Conservation (phyloP, 176 grass and related monocot species). For the Ananas comosus region DNA sequence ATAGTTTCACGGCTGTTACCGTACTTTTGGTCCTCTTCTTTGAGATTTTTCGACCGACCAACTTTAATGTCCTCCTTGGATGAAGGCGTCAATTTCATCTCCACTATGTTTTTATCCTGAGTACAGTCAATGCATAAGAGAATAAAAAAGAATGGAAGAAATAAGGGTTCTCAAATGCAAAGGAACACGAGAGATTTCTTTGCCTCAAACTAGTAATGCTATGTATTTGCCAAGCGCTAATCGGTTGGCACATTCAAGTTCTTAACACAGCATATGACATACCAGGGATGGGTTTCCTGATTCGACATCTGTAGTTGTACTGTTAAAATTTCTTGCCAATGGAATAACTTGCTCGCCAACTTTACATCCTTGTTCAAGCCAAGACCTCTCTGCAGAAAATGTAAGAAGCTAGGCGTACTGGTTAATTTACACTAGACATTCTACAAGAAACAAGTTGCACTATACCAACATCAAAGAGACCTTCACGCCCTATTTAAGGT, state of each 20-base stretch:
- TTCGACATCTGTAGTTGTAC: conserved; percentile 53
- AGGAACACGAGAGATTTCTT: conserved; percentile 9
- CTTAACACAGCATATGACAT: conserved; percentile 2
- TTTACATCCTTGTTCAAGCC: conserved; percentile 95
- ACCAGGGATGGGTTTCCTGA: conserved; percentile 45
- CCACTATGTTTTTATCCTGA: conserved; percentile 50
- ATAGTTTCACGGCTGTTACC: conserved; percentile 49
- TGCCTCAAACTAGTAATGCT: neutral
- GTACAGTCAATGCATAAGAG: conserved; percentile 6
- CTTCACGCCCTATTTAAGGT: neutral
- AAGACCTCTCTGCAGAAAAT: conserved; percentile 72
- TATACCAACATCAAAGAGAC: neutral
- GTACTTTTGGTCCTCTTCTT: conserved; percentile 27
- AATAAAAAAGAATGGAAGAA: conserved; percentile 10
- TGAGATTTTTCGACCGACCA: conserved; percentile 27
- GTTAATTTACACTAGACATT: neutral
- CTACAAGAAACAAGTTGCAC: neutral
- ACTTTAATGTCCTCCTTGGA: conserved; percentile 35
- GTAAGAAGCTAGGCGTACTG: conserved; percentile 4
- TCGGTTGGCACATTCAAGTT: neutral
- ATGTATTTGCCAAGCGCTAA: neutral
- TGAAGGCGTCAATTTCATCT: conserved; percentile 46
- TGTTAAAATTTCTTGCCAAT: conserved; percentile 92
- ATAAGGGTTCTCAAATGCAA: conserved; percentile 7
- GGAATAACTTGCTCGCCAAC: conserved; percentile 92